Conservation (phyloP, 257 asterid genomes). For the Cynanchum wilfordii region DNA sequence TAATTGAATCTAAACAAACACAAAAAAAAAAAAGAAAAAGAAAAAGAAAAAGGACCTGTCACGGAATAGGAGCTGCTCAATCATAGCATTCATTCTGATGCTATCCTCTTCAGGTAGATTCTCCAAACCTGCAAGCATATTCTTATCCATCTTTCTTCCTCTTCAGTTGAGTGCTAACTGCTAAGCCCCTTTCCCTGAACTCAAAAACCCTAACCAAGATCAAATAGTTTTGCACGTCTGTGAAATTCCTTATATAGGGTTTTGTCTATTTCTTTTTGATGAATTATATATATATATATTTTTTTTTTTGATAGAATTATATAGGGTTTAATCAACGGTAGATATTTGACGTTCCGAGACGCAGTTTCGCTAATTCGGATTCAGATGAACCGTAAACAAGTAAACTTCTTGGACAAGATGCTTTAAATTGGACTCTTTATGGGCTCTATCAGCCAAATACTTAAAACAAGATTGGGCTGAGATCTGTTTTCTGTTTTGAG, state of each 20-base stretch:
- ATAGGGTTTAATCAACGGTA: not conserved
- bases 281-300: too few species aligned
- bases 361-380: not conserved
- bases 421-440: not conserved
- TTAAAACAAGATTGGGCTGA: too few species aligned
- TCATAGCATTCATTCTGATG: constrained; percentile 27
- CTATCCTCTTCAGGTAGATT: constrained; percentile 34
- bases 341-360: too few species aligned
- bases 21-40: not conserved
- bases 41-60: constrained; percentile 20
- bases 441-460: not conserved
- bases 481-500: too few species aligned
- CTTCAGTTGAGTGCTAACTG: not conserved
- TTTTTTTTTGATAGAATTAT: too few species aligned
- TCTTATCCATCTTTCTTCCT: constrained; percentile 26
- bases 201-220: constrained; percentile 3
- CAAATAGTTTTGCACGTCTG: not conserved
- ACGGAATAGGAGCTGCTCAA: constrained; percentile 40
- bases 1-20: not conserved
- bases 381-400: not conserved
- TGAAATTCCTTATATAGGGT: not conserved
- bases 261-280: too few species aligned
- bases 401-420: not conserved
- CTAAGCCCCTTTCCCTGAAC: not conserved
- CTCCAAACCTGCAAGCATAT: constrained; percentile 32